Evolutionary conservation across 208 protist genomes (phyloP).

Genomic region (Porcisia deanei): DNA sequence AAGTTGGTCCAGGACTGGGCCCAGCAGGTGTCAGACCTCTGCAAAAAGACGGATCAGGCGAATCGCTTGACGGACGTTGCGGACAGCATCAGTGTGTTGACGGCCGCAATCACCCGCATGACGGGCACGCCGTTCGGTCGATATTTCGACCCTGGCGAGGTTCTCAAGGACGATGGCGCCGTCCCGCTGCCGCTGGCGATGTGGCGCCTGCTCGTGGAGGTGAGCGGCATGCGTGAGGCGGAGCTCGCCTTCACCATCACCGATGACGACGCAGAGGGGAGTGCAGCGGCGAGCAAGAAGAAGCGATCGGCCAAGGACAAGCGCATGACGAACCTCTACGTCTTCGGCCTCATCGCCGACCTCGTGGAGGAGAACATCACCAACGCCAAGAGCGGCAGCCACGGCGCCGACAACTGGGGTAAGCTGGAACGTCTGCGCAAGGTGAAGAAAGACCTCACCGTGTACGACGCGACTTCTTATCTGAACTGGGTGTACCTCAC

Average conservation of each 20-base stretch:
- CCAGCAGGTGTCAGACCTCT: slow-evolving; percentile 51
- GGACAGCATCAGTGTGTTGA: slow-evolving; percentile 36
- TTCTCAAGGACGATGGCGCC: slow-evolving; percentile 28
- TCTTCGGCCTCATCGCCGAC: slow-evolving; percentile 42
- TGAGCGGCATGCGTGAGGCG: slow-evolving; percentile 69
- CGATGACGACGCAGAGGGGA: slow-evolving; percentile 22
- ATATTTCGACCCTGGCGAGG: slow-evolving; percentile 69
- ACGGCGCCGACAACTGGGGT: slow-evolving; percentile 39
- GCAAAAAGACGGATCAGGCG: slow-evolving; percentile 50
- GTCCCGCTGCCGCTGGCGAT: slow-evolving; percentile 60
- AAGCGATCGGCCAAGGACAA: slow-evolving; percentile 36
- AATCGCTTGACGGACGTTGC: slow-evolving; percentile 38
- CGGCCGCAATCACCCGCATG: slow-evolving; percentile 40
- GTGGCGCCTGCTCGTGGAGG: slow-evolving; percentile 75
- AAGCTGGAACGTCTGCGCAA: slow-evolving; percentile 63
- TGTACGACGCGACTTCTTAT: slow-evolving; percentile 58
- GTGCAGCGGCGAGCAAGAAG: slow-evolving; percentile 10
- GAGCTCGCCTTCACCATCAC: slow-evolving; percentile 70
- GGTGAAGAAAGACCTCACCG: slow-evolving; percentile 45
- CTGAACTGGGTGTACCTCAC: slow-evolving; percentile 76
- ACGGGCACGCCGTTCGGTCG: slow-evolving; percentile 38
- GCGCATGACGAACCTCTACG: slow-evolving; percentile 29
- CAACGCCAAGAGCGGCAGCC: slow-evolving; percentile 23
- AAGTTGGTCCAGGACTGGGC: slow-evolving; percentile 43
- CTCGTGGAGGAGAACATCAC: slow-evolving; percentile 47